Evolutionary conservation across 179 eudicot species (phyloP).

Genomic region (Carnegiea gigantea): DNA sequence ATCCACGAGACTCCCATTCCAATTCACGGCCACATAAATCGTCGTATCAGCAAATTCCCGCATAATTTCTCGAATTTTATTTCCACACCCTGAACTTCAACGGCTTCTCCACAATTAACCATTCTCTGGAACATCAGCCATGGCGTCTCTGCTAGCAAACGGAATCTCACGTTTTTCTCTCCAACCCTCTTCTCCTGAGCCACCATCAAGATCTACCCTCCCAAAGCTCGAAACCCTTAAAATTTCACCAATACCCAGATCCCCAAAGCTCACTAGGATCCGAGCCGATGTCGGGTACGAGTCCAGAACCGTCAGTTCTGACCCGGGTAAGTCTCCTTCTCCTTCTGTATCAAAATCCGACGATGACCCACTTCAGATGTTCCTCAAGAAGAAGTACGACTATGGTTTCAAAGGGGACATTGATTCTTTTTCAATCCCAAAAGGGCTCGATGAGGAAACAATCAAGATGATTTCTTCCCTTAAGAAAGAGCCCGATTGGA

Average conservation of each 20-base stretch:
- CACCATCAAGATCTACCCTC: constrained; percentile 28
- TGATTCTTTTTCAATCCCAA: constrained; percentile 77
- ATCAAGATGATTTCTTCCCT: constrained; percentile 61
- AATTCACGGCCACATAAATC: constrained; percentile 10
- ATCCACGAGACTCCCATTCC: constrained; percentile 21
- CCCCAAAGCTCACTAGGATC: constrained; percentile 28
- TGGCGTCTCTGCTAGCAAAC: constrained; percentile 73
- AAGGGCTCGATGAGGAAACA: constrained; percentile 80
- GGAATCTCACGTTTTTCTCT: constrained; percentile 50
- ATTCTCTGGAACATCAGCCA: constrained; percentile 10
- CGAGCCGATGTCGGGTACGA: constrained; percentile 51
- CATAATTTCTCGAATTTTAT: too few relatives aligned
- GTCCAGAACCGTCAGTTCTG: constrained; percentile 33
- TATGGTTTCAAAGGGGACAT: constrained; percentile 80
- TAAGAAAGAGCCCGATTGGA: constrained; percentile 90
- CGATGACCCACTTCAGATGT: constrained; percentile 73
- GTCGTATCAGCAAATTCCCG: too few relatives aligned
- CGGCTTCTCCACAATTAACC: neutral
- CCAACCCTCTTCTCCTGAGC: constrained; percentile 38
- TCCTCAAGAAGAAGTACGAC: constrained; percentile 73
- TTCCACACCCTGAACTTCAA: too few relatives aligned
- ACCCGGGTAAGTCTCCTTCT: constrained; percentile 39
- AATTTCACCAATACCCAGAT: constrained; percentile 28
- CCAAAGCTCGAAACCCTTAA: constrained; percentile 23
- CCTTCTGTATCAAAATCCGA: constrained; percentile 23